A percentile compares a stretch with the other conserved stretches of the same genome.
phyloP scores from a whole-genome alignment of 2,329 filamentous ascomycete genomes.

The Penicillium sp. region DNA sequence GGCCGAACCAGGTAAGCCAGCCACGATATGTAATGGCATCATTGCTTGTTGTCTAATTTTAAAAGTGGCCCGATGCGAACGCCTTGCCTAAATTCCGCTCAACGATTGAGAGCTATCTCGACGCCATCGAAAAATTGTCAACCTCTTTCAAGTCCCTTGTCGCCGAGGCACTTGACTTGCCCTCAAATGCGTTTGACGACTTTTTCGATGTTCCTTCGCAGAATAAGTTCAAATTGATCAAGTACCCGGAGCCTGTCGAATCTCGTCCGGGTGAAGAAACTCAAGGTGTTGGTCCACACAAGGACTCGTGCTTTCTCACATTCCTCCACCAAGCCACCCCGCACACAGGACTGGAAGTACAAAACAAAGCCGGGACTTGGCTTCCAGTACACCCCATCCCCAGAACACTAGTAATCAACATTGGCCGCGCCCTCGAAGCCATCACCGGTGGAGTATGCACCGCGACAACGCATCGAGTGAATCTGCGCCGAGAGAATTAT shows the following conservation, averaged over 20 bases:
- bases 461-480: constrained; percentile 44
- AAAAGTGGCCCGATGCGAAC: constrained; percentile 41
- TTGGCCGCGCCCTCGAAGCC: constrained; percentile 46
- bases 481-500: constrained; percentile 34
- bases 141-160: constrained; percentile 36
- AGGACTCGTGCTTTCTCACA: constrained; percentile 55
- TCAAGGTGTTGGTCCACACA: constrained; percentile 52
- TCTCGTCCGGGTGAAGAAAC: constrained; percentile 21
- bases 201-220: constrained; percentile 42
- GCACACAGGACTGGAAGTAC: constrained; percentile 52
- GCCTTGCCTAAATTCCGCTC: constrained; percentile 38
- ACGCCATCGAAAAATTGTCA: constrained; percentile 14
- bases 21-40: neutral
- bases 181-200: constrained; percentile 32
- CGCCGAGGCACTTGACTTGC: constrained; percentile 40
- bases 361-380: constrained; percentile 53
- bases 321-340: constrained; percentile 52
- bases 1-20: constrained; percentile 40
- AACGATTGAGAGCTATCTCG: constrained; percentile 36
- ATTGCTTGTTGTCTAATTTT: neutral
- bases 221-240: constrained; percentile 46
- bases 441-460: constrained; percentile 42
- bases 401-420: constrained; percentile 55
- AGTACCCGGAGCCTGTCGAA: constrained; percentile 47
- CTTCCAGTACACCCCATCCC: constrained; percentile 50